Conservation (phyloP, 495 filamentous ascomycete species). For the Aspergillus saccharolyticus region DNA sequence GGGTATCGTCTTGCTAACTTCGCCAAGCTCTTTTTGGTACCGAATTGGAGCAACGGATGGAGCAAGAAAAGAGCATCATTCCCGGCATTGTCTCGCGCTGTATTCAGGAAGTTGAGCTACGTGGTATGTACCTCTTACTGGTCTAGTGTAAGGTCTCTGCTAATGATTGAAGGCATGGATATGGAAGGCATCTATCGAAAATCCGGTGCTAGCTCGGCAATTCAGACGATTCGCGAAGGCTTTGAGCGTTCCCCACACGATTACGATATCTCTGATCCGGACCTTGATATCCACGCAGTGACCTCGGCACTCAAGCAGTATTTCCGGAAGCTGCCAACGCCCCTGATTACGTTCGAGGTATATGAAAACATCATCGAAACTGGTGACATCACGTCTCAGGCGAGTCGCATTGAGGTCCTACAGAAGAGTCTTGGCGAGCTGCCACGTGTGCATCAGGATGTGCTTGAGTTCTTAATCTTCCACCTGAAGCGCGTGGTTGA, state of each 20-base stretch:
- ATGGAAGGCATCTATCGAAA: slow-evolving; percentile 98
- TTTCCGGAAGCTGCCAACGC: slow-evolving; percentile 88
- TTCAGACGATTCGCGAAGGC: slow-evolving; percentile 80
- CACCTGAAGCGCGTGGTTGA: slow-evolving; percentile 86
- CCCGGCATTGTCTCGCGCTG: slow-evolving; percentile 88
- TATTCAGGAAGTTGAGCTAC: slow-evolving; percentile 93
- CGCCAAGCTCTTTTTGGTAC: slow-evolving; percentile 76
- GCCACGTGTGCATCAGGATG: slow-evolving; percentile 76
- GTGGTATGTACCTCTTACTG: slow-evolving; percentile 45
- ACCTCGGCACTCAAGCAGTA: slow-evolving; percentile 96
- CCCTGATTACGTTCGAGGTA: slow-evolving; percentile 85
- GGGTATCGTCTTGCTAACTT: slow-evolving; percentile 1
- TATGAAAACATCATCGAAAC: slow-evolving; percentile 88
- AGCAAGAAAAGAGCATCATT: slow-evolving; percentile 84
- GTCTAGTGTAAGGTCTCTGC: slow-evolving; percentile 1
- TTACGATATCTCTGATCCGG: slow-evolving; percentile 87
- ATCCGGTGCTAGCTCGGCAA: slow-evolving; percentile 81
- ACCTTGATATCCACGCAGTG: slow-evolving; percentile 93
- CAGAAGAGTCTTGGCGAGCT: slow-evolving; percentile 67
- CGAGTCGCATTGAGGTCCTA: slow-evolving; percentile 58
- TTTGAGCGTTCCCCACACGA: slow-evolving; percentile 71
- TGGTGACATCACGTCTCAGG: slow-evolving; percentile 30
- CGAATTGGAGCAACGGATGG: slow-evolving; percentile 78
- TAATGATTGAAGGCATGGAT: slow-evolving; percentile 71
- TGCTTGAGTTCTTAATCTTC: slow-evolving; percentile 89